Evolutionary conservation across 108 stramenopile species (phyloP), one percentile per base, ranked within the genome.

Genomic region (Fragilaria radians): DNA sequence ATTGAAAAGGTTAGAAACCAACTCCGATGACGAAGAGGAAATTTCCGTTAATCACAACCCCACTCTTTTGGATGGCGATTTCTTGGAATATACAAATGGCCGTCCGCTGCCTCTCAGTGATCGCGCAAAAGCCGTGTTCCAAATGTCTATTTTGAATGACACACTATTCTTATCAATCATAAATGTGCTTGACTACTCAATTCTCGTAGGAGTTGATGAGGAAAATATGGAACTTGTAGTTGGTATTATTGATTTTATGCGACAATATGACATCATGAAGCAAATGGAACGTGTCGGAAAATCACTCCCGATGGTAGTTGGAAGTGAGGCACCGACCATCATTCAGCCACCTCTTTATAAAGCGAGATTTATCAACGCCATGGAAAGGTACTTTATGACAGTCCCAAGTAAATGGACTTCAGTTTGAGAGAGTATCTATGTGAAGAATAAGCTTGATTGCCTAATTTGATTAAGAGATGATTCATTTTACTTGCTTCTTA

Each of bases 241-340:
- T 25, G 97, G 97, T 3, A 98, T 98, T 49, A 98, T 98, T 64
- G 97, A 98, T 72, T 98, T 95, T 59, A 92, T 98, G 95, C 65
- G 97, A 5, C 89, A 98, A 62, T 98, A 98, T 64, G 97, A 98
- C 69, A 96, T 98, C 48, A 68, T 98, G 74, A 98, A 98, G 68
- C 94, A 94, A 67, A 91, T 97, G 90, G 96, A 96, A 63, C 82
- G 96, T 61, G 86, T 96, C 11, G 96, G 94, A 0, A 97, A 98
- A 63, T 78, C 77, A 61, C 79, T 98, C 30, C 92, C 94, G 17
- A 98, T 98, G 97, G 91, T 97, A 2, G 96, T 95, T 18, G 97
- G 97, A 0, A 89, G 86, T 54, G 91, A 92, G 57, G 94, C 93
- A 51, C 97, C 97, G n/a, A 98, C 97, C 0, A 94, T 98, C 46